Base-by-base conservation (phyloP, 352 stramenopile genomes). In the Phytophthora kernoviae region DNA sequence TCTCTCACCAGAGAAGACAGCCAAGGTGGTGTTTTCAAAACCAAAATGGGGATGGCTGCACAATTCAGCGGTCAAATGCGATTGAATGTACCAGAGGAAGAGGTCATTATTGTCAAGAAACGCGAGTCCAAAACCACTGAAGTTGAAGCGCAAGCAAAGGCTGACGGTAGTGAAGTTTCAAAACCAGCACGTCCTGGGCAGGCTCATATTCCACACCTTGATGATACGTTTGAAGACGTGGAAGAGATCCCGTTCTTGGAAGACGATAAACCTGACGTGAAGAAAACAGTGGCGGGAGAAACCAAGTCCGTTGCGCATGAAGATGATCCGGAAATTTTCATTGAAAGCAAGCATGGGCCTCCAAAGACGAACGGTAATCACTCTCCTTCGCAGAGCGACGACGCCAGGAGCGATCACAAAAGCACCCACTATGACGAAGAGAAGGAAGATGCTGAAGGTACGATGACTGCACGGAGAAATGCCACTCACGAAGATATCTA, bases 171-270 rank as follows among this genome's bases (percentile, higher is more conserved):
- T 11, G 68, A 54, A 14, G 52, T 46, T 11, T 30, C 65, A 5
- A 81, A 75, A 43, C 32, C 24, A 2, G 33, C 43, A 3, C 43
- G 26, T 2, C 45, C 45, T n/a, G 17, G 34, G 30, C 43, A 15
- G 21, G 44, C 42, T 9, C 61, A 65, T 10, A 54, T 66, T n/a
- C 20, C 68, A 1, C 65, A 72, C 20, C 36, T 85, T 1, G 77
- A 91, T 15, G 77, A 90, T 34, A 75, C 71, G n/a, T 76, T 87
- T n/a, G 84, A 93, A 11, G 84, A 91, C 21, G 73, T 93, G 1
- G 84, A 93, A 47, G 84, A 93, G 34, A 91, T 93, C 18, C 81
- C 81, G 2, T 91, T 91, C 57, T 46, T 93, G 1, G 80, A 91
- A 34, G 77, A 90, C 20, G 48, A 61, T 1, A 82, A 84, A 30